These are phyloP conservation scores for Sporothrix humicola DNA, from an alignment of 2,329 filamentous ascomycete genomes.

Conservation along the genomic window DNA sequence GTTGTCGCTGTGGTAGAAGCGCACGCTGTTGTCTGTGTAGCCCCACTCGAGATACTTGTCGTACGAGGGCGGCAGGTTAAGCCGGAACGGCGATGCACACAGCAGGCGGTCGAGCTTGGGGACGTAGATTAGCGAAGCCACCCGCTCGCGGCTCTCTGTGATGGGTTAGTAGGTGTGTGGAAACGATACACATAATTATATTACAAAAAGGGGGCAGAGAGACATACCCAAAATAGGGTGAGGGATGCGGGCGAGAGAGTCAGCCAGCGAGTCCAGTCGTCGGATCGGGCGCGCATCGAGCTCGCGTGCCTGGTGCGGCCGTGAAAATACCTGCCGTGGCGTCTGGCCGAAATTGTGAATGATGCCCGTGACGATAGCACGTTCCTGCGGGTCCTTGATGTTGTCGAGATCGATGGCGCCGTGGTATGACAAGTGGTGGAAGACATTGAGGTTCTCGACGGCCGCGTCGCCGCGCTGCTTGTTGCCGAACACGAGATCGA, in stretches of 20 bases:
- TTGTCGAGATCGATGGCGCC: slow-evolving; percentile 91
- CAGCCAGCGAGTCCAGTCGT: slow-evolving; percentile 77
- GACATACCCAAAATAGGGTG: slow-evolving; percentile 72
- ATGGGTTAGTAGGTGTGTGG: neutral
- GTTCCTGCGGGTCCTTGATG: slow-evolving; percentile 86
- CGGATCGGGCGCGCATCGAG: slow-evolving; percentile 66
- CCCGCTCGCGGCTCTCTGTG: slow-evolving; percentile 73
- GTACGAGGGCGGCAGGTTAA: slow-evolving; percentile 84
- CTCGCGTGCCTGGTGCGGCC: slow-evolving; percentile 78
- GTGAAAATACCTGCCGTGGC: slow-evolving; percentile 89
- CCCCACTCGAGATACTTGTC: slow-evolving; percentile 97
- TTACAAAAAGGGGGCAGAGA: neutral
- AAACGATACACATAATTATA: neutral
- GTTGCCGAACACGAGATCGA: slow-evolving; percentile 90
- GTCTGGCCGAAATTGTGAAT: slow-evolving; percentile 99
- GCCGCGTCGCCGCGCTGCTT: slow-evolving; percentile 95
- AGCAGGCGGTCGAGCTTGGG: slow-evolving; percentile 81
- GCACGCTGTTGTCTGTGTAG: slow-evolving; percentile 88
- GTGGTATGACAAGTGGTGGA: slow-evolving; percentile 93
- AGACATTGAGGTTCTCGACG: slow-evolving; percentile 90
- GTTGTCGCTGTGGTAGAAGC: slow-evolving; percentile 81
- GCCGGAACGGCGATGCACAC: slow-evolving; percentile 79
- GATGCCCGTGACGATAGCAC: slow-evolving; percentile 87
- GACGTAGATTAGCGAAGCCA: slow-evolving; percentile 78
- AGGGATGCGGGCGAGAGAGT: slow-evolving; percentile 76